Conservation (phyloP, 2,329 filamentous ascomycete species). For the Elsinoe perseae region DNA sequence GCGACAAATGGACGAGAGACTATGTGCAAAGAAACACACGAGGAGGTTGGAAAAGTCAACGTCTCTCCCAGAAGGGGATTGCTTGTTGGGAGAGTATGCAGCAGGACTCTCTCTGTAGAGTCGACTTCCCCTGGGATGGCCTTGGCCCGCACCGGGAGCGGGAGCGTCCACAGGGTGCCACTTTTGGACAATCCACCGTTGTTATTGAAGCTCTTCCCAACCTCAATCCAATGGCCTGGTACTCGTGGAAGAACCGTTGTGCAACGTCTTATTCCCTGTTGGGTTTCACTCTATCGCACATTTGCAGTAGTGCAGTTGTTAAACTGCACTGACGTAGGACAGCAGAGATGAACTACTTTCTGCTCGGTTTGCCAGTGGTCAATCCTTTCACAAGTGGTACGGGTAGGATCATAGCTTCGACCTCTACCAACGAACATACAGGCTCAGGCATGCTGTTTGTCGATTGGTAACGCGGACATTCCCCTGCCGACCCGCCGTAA, state of each 20-base stretch:
- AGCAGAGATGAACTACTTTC: too few species aligned
- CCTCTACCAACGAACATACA: background rate
- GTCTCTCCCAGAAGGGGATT: conserved; percentile 5
- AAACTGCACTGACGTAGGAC: background rate
- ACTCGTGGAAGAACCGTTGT: conserved; percentile 6
- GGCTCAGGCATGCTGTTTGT: background rate
- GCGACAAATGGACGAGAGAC: conserved; percentile 3
- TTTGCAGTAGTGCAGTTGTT: background rate
- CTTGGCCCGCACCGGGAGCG: background rate
- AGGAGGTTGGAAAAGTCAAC: conserved; percentile 16
- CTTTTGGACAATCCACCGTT: conserved; percentile 3
- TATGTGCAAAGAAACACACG: background rate
- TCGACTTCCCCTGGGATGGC: background rate
- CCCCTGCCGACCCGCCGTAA: background rate
- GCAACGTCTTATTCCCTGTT: conserved; percentile 14
- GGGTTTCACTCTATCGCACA: conserved; percentile 15
- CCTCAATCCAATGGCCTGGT: conserved; percentile 1
- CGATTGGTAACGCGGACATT: background rate
- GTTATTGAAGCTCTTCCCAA: conserved; percentile 3
- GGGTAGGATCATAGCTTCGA: conserved; percentile 12
- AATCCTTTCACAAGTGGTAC: background rate
- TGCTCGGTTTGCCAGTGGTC: too few species aligned
- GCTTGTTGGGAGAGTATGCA: background rate
- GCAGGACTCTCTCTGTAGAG: background rate
- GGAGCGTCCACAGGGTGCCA: conserved; percentile 2